Conservation (phyloP, 208 protist species). For the Leishmania arabica region DNA sequence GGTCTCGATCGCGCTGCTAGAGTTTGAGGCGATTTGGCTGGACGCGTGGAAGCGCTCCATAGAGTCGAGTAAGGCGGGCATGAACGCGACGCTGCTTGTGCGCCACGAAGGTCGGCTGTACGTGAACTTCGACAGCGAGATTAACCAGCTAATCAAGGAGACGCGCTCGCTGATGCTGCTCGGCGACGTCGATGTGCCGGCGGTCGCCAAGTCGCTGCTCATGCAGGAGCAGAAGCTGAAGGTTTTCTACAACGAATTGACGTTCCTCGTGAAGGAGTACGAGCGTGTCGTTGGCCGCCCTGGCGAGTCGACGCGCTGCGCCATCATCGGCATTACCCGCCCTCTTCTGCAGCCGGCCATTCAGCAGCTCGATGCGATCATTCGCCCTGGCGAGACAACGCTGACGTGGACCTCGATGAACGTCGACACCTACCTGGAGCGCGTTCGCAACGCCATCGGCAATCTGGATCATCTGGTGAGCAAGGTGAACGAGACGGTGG, state of each 20-base stretch:
- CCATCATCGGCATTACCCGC: slow-evolving; percentile 88
- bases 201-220: slow-evolving; percentile 85
- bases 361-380: slow-evolving; percentile 87
- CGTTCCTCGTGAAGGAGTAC: slow-evolving; percentile 73
- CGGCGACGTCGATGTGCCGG: slow-evolving; percentile 93
- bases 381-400: slow-evolving; percentile 83
- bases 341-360: slow-evolving; percentile 92
- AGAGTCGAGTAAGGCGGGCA: slow-evolving; percentile 91
- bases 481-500: slow-evolving; percentile 94
- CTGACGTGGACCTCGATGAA: slow-evolving; percentile 97
- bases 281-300: slow-evolving; percentile 34
- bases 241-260: slow-evolving; percentile 94
- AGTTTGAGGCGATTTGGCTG: slow-evolving; percentile 97
- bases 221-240: slow-evolving; percentile 96
- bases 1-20: slow-evolving; percentile 92
- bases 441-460: slow-evolving; percentile 82
- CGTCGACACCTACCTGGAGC: slow-evolving; percentile 93
- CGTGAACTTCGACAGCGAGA: slow-evolving; percentile 98
- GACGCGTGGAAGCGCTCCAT: slow-evolving; percentile 96
- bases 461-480: slow-evolving; percentile 75
- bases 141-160: slow-evolving; percentile 97
- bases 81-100: slow-evolving; percentile 96
- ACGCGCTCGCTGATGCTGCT: slow-evolving; percentile 94
- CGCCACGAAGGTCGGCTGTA: slow-evolving; percentile 94
- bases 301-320: slow-evolving; percentile 29